Percentiles rank a stretch among this genome's conserved stretches.
These are phyloP conservation scores for Ceratobasidium sp. DNA, from an alignment of 1,284 basidiomycete genomes.

Conservation along the genomic window DNA sequence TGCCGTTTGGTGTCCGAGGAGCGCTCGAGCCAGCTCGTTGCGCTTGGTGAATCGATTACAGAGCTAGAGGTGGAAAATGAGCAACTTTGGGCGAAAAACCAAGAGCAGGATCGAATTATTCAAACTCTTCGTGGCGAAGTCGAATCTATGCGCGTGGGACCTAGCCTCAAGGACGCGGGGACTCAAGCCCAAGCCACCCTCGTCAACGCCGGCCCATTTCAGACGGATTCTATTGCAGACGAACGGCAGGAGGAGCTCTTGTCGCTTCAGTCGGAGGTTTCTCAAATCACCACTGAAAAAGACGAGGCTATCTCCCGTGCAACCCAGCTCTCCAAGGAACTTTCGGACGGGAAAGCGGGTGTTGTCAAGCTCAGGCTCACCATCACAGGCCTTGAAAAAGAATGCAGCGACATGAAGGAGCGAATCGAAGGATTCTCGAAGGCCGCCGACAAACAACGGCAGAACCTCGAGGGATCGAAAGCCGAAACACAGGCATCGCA, in stretches of 20 bases:
- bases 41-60: not conserved
- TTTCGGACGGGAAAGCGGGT: not conserved
- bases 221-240: not conserved
- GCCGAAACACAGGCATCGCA: not conserved
- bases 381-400: slow-evolving; percentile 7
- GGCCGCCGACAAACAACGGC: not conserved
- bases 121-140: not conserved
- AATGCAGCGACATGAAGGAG: not conserved
- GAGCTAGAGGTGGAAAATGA: not conserved
- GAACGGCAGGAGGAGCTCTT: not conserved
- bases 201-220: not conserved
- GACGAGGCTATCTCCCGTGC: too few species aligned
- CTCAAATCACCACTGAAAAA: not conserved
- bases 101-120: not conserved
- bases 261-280: not conserved
- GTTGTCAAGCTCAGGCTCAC: not conserved
- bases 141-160: not conserved
- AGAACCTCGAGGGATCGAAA: not conserved
- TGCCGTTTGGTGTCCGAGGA: too few species aligned
- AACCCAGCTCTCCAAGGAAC: not conserved
- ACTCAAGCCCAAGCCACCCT: not conserved
- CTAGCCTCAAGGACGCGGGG: not conserved
- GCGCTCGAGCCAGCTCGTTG: not conserved
- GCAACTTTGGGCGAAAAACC: not conserved
- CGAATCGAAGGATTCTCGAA: not conserved